These are phyloP conservation scores for Effrenium voratum DNA, from an alignment of 73 alveolate species.

Conservation along the genomic window DNA sequence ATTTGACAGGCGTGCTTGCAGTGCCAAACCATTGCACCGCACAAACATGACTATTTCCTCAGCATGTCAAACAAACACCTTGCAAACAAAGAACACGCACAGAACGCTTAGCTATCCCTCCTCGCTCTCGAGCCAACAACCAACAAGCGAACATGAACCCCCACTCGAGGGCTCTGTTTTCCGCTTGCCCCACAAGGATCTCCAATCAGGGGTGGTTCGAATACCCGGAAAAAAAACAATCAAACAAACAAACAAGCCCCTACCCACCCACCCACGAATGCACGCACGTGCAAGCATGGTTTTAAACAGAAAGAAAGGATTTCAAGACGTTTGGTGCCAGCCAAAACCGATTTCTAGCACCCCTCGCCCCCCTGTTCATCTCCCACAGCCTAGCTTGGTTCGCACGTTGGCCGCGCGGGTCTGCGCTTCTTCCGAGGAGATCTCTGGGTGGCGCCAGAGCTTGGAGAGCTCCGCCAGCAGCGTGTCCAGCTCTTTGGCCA, in stretches of 20 bases:
- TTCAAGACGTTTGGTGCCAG: not conserved
- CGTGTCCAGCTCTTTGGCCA: constrained; percentile 43
- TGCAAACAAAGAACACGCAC: too few relatives aligned
- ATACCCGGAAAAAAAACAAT: not conserved
- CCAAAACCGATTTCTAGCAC: not conserved
- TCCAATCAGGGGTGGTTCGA: not conserved
- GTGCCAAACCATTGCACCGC: too few relatives aligned
- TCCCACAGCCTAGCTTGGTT: constrained; percentile 67
- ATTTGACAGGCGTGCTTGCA: too few relatives aligned
- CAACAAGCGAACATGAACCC: too few relatives aligned
- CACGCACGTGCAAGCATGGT: not conserved
- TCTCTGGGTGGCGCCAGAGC: constrained; percentile 87
- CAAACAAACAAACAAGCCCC: not conserved
- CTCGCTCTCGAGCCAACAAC: too few relatives aligned
- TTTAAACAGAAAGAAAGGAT: not conserved
- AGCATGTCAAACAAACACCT: too few relatives aligned
- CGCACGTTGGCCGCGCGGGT: constrained; percentile 55
- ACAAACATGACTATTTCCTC: too few relatives aligned
- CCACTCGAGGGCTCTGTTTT: too few relatives aligned
- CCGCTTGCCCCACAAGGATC: too few relatives aligned
- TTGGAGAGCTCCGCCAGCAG: constrained; percentile 68
- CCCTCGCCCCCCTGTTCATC: not conserved
- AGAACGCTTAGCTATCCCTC: too few relatives aligned
- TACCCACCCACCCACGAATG: not conserved
- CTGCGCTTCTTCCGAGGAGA: constrained; percentile 67